Percentiles rank a stretch among this genome's conserved stretches.
phyloP scores from a whole-genome alignment of 257 asterid species.

The Nicotiana noctiflora region DNA sequence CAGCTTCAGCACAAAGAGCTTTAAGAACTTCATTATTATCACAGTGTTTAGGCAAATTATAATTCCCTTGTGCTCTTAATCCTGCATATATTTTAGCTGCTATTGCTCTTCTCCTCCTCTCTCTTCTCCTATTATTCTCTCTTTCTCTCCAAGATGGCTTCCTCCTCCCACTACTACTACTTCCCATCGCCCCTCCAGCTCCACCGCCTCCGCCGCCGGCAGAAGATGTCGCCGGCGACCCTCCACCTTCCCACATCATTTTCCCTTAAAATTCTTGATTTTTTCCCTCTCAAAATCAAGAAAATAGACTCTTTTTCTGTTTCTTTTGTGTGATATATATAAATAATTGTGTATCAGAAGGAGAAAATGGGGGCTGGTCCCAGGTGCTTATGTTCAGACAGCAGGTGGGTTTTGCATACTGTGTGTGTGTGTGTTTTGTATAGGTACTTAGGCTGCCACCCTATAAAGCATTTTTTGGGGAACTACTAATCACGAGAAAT shows the following conservation, averaged over 20 bases:
- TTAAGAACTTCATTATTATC: constrained; percentile 93
- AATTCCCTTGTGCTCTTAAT: constrained; percentile 90
- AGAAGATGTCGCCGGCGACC: constrained; percentile 49
- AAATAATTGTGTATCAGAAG: neutral
- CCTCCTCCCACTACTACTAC: constrained; percentile 59
- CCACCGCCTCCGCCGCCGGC: constrained; percentile 24
- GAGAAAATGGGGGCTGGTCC: constrained; percentile 8
- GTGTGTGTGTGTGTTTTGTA: neutral
- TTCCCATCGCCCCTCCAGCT: neutral
- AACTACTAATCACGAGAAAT: constrained; percentile 47
- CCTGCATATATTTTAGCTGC: constrained; percentile 95
- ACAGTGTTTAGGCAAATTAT: constrained; percentile 83
- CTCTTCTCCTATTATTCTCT: constrained; percentile 93
- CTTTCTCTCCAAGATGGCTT: constrained; percentile 96
- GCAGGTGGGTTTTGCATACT: constrained; percentile 8
- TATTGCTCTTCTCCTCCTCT: constrained; percentile 87
- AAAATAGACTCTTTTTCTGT: neutral
- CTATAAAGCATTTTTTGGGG: constrained; percentile 22
- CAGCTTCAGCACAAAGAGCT: constrained; percentile 94
- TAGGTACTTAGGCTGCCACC: constrained; percentile 10
- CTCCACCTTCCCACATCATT: constrained; percentile 96
- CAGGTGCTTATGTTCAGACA: constrained; percentile 10
- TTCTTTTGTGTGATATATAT: neutral
- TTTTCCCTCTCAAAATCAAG: neutral
- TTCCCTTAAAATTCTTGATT: neutral